phyloP scores from a whole-genome alignment of 2,329 filamentous ascomycete genomes.

The Ophiosphaerella herpotricha region DNA sequence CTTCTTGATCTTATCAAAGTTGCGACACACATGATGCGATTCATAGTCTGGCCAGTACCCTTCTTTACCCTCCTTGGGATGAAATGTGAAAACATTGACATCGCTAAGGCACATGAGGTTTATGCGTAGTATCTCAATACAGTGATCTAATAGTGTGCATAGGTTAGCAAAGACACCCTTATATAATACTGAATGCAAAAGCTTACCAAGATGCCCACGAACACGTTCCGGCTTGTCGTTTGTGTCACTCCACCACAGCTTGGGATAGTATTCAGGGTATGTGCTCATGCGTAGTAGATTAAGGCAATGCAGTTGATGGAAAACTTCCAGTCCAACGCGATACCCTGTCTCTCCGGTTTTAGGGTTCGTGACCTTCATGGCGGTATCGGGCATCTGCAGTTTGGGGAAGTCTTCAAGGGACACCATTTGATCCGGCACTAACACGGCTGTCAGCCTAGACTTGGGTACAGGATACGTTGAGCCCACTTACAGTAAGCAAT shows the following conservation, averaged over 20 bases:
- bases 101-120: slow-evolving; percentile 44
- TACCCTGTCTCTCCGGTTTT: slow-evolving; percentile 63
- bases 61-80: slow-evolving; percentile 23
- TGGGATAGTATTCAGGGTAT: slow-evolving; percentile 39
- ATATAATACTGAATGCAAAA: background rate
- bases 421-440: slow-evolving; percentile 66
- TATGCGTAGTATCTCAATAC: slow-evolving; percentile 44
- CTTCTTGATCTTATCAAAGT: slow-evolving; percentile 40
- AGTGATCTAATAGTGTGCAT: slow-evolving; percentile 30
- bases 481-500: slow-evolving; percentile 52
- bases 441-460: background rate
- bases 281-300: slow-evolving; percentile 42
- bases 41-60: slow-evolving; percentile 41
- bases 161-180: background rate
- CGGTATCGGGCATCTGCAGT: slow-evolving; percentile 57
- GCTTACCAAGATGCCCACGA: slow-evolving; percentile 31
- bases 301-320: slow-evolving; percentile 55
- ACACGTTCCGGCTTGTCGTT: slow-evolving; percentile 36
- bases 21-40: slow-evolving; percentile 37
- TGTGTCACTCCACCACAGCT: slow-evolving; percentile 31
- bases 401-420: slow-evolving; percentile 58
- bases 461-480: slow-evolving; percentile 21
- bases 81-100: slow-evolving; percentile 43
- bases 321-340: slow-evolving; percentile 63
- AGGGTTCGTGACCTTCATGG: slow-evolving; percentile 61